These are phyloP conservation scores for Eucalyptus regnans DNA, from an alignment of 345 rosid species.

Conservation along the genomic window DNA sequence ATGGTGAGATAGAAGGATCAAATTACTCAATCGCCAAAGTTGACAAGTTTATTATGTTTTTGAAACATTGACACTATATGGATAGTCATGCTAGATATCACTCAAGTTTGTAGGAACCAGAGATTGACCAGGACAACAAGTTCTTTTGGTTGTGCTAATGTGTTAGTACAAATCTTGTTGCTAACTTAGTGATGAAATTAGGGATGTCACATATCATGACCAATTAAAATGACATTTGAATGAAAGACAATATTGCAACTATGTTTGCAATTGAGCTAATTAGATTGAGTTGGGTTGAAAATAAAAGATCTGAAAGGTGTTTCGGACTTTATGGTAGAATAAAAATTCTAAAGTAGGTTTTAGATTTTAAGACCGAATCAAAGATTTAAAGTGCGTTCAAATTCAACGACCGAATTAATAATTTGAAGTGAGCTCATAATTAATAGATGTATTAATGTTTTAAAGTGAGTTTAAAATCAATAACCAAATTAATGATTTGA, in stretches of 20 bases:
- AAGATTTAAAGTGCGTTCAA: fast-evolving
- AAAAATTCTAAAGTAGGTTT: fast-evolving
- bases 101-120: fast-evolving
- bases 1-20: fast-evolving
- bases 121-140: fast-evolving
- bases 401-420: fast-evolving
- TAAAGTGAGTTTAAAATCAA: too few relatives aligned
- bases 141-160: too few relatives aligned
- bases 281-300: fast-evolving
- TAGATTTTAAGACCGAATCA: too few relatives aligned
- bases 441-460: too few relatives aligned
- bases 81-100: too few relatives aligned
- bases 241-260: too few relatives aligned
- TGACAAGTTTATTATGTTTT: fast-evolving
- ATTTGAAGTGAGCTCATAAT: fast-evolving
- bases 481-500: fast-evolving
- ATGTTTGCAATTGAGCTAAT: too few relatives aligned
- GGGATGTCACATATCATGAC: fast-evolving
- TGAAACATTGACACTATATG: fast-evolving
- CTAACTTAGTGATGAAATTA: fast-evolving
- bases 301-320: too few relatives aligned
- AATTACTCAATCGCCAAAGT: fast-evolving
- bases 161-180: too few relatives aligned
- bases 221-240: too few relatives aligned
- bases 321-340: fast-evolving